These are phyloP conservation scores for Mixia osmundae DNA, from an alignment of 1,284 basidiomycete species.

Conservation along the genomic window DNA sequence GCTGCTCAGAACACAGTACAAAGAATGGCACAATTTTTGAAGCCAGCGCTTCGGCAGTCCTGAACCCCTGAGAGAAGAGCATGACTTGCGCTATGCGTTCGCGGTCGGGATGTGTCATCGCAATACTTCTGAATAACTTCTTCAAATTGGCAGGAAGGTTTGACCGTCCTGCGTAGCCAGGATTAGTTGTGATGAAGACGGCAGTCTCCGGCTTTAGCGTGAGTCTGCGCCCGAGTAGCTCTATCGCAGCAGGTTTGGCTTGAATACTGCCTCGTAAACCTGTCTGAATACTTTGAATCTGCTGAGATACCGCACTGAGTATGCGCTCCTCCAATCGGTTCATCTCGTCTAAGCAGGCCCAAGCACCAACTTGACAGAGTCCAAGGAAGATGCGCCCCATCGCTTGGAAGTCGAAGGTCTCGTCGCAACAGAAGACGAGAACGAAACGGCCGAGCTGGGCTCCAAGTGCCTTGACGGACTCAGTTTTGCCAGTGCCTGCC, in stretches of 20 bases:
- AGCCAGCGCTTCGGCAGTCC: conserved; percentile 81
- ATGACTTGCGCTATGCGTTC: conserved; percentile 98
- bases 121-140: conserved; percentile 85
- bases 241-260: conserved; percentile 69
- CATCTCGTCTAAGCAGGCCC: conserved; percentile 60
- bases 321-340: conserved; percentile 97
- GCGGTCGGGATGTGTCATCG: conserved; percentile 94
- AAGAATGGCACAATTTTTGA: conserved; percentile 98
- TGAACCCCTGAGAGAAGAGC: conserved; percentile 97
- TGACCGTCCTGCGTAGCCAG: conserved; percentile 87
- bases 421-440: conserved; percentile 96
- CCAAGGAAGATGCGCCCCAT: conserved; percentile 99
- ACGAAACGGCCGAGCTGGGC: conserved; percentile 94
- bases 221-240: conserved; percentile 82
- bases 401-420: conserved; percentile 98
- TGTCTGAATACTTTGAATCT: conserved; percentile 95
- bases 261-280: conserved; percentile 57
- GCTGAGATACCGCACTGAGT: conserved; percentile 91
- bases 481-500: conserved; percentile 95
- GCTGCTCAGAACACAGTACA: conserved; percentile 88
- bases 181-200: conserved; percentile 36
- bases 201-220: conserved; percentile 87
- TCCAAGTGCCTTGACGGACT: conserved; percentile 95
- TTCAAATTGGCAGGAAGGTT: conserved; percentile 89
- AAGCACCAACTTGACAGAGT: conserved; percentile 93